Conservation (phyloP, 2,329 filamentous ascomycete species). For the Sporothrix protearum region DNA sequence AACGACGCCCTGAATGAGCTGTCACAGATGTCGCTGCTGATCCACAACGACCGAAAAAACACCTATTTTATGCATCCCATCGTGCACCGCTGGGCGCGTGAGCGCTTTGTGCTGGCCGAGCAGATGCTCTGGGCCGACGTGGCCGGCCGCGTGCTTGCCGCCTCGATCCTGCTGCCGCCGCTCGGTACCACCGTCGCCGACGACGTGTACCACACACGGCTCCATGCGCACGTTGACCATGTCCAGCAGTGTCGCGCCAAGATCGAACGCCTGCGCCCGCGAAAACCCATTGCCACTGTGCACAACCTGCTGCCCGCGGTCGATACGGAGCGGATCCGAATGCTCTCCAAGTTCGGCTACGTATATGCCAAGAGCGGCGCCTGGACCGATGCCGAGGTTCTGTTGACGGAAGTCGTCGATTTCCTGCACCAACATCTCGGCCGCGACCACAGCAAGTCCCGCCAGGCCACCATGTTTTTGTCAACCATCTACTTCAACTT, state of each 20-base stretch:
- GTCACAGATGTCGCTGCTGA: constrained; percentile 9
- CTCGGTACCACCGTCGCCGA: background rate
- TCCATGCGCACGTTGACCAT: constrained; percentile 4
- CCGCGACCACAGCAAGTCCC: background rate
- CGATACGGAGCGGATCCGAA: background rate
- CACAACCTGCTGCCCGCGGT: background rate
- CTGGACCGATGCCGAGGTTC: background rate
- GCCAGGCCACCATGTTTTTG: background rate
- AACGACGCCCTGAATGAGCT: background rate
- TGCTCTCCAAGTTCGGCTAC: constrained; percentile 9
- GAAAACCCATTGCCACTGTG: background rate
- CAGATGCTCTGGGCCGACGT: constrained; percentile 11
- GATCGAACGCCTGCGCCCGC: background rate
- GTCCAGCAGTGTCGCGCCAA: background rate
- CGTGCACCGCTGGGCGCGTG: constrained; percentile 11
- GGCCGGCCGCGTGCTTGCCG: background rate
- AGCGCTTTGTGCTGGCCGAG: background rate
- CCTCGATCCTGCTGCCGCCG: constrained; percentile 12
- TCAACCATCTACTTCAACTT: constrained; percentile 12
- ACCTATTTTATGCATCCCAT: constrained; percentile 17
- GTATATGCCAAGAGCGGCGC: constrained; percentile 8
- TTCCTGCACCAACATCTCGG: background rate
- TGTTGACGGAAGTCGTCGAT: background rate
- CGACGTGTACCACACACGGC: background rate
- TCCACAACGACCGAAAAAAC: background rate